A percentile compares a stretch with the other conserved stretches of the same genome.
These are phyloP conservation scores for Claviceps cyperi DNA, from an alignment of 2,329 filamentous ascomycete genomes.

Conservation along the genomic window DNA sequence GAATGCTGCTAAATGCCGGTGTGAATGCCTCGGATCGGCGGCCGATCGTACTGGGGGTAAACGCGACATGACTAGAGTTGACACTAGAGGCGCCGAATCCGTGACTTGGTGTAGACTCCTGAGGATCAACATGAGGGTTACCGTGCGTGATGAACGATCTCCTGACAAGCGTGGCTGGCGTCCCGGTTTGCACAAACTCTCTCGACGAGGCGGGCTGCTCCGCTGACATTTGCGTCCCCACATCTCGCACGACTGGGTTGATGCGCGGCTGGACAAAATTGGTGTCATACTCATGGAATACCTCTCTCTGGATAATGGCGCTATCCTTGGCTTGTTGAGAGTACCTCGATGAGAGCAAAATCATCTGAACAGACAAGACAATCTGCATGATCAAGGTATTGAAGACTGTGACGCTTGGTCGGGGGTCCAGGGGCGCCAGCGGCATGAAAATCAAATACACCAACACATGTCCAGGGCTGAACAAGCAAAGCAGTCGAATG, in stretches of 20 bases:
- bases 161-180: constrained; percentile 48
- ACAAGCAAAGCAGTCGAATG: constrained; percentile 71
- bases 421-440: constrained; percentile 56
- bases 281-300: constrained; percentile 87
- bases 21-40: constrained; percentile 19
- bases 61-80: constrained; percentile 16
- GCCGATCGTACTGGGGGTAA: constrained; percentile 3
- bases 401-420: constrained; percentile 74
- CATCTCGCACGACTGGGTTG: constrained; percentile 64
- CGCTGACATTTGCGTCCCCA: constrained; percentile 61
- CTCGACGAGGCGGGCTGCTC: constrained; percentile 26
- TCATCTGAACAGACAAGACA: constrained; percentile 64
- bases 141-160: constrained; percentile 68
- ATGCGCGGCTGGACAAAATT: constrained; percentile 88
- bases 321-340: constrained; percentile 76
- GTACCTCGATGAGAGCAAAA: constrained; percentile 59
- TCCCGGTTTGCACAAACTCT: constrained; percentile 34
- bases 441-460: constrained; percentile 84
- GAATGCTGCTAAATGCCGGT: constrained; percentile 14
- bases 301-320: constrained; percentile 74
- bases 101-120: constrained; percentile 25
- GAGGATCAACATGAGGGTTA: constrained; percentile 65
- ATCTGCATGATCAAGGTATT: constrained; percentile 64
- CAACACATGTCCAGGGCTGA: constrained; percentile 86
- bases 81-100: background rate